Percentiles rank a stretch among this genome's conserved stretches.
Conservation (phyloP, 768 basidiomycete genomes). For the Kockovaella imperatae region DNA sequence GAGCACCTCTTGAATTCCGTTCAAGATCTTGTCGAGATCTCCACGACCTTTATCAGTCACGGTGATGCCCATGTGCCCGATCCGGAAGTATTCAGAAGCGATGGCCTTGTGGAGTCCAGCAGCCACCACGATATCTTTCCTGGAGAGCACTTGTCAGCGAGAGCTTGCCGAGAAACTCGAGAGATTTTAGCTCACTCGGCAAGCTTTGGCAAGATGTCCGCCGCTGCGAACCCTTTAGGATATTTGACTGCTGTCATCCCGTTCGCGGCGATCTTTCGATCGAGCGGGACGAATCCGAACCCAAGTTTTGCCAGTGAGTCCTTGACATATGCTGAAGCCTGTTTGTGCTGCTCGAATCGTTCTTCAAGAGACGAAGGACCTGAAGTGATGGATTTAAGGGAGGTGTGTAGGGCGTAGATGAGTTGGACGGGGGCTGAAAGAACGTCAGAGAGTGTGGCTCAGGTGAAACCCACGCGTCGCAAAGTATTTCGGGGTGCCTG, state of each 20-base stretch:
- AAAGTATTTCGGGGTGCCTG: conserved; percentile 74
- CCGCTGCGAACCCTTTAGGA: conserved; percentile 68
- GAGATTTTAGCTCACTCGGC: conserved; percentile 37
- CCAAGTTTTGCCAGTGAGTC: conserved; percentile 59
- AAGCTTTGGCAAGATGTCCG: conserved; percentile 70
- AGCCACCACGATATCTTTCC: conserved; percentile 70
- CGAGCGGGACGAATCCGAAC: conserved; percentile 59
- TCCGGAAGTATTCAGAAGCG: conserved; percentile 86
- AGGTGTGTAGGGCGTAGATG: conserved; percentile 80
- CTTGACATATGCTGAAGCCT: conserved; percentile 63
- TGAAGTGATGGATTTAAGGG: conserved; percentile 64
- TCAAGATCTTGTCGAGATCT: conserved; percentile 67
- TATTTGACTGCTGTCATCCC: conserved; percentile 86
- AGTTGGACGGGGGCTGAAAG: conserved; percentile 71
- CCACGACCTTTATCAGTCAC: conserved; percentile 62
- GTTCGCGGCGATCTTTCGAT: conserved; percentile 64
- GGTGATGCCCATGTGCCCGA: conserved; percentile 91
- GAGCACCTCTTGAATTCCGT: conserved; percentile 51
- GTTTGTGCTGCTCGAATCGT: conserved; percentile 67
- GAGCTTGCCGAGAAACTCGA: background rate
- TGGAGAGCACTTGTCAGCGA: conserved; percentile 23
- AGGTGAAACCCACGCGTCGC: conserved; percentile 54
- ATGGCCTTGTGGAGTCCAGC: conserved; percentile 77
- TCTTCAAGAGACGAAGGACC: conserved; percentile 61
- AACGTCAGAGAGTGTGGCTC: background rate